Conservation (phyloP, 163 green algal genomes). For the Chloroidium sp. region DNA sequence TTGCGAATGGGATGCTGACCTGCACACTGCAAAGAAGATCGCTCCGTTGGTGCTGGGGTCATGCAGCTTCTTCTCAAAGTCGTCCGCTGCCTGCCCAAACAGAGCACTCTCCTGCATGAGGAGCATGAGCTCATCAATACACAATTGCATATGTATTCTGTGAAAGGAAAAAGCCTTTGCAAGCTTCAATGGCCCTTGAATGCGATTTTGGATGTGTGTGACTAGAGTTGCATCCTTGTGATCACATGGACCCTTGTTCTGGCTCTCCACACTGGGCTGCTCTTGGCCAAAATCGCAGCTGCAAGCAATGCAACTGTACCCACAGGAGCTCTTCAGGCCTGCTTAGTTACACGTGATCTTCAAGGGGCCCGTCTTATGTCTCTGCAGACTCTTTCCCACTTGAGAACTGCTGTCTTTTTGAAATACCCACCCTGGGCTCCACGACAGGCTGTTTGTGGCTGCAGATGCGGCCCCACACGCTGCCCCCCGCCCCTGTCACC, state of each 20-base stretch:
- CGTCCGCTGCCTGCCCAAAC: constrained; percentile 42
- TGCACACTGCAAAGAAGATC: constrained; percentile 88
- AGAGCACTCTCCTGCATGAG: constrained; percentile 32
- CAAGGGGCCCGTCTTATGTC: too few relatives aligned
- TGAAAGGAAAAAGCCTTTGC: too few relatives aligned
- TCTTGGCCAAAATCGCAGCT: too few relatives aligned
- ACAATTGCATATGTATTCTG: not conserved
- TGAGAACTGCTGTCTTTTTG: not conserved
- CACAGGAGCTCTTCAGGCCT: too few relatives aligned
- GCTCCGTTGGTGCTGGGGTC: constrained; percentile 47
- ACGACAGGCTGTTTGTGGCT: constrained; percentile 70
- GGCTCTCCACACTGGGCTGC: too few relatives aligned
- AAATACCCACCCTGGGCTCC: constrained; percentile 44
- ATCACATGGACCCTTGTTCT: too few relatives aligned
- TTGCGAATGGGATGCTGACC: constrained; percentile 34
- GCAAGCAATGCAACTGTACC: too few relatives aligned
- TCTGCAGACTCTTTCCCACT: not conserved
- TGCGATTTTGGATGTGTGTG: too few relatives aligned
- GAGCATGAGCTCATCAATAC: not conserved
- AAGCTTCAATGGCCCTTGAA: too few relatives aligned
- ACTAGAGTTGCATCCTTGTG: too few relatives aligned
- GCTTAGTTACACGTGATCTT: too few relatives aligned
- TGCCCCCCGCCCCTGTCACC: constrained; percentile 6
- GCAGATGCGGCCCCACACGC: constrained; percentile 45
- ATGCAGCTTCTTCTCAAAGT: constrained; percentile 43